These are phyloP conservation scores for Aristolochia contorta DNA, from an alignment of 164 flowering plant genomes.

Conservation along the genomic window DNA sequence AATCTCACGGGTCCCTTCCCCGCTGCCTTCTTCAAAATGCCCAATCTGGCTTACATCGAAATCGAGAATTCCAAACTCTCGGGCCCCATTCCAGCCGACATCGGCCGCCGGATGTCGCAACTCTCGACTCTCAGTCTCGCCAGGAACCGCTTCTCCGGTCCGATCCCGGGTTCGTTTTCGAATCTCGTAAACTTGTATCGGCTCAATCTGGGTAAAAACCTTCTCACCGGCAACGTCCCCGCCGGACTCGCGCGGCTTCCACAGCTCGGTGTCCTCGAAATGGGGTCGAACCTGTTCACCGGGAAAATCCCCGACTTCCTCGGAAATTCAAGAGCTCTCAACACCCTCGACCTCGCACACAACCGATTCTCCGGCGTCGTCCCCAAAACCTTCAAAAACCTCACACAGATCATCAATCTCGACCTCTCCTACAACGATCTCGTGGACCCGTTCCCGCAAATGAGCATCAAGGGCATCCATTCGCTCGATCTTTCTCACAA, in stretches of 20 bases:
- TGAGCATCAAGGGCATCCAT: constrained; percentile 61
- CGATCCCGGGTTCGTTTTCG: constrained; percentile 50
- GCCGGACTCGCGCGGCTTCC: constrained; percentile 28
- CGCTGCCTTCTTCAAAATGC: constrained; percentile 28
- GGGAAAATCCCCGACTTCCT: constrained; percentile 55
- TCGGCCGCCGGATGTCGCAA: constrained; percentile 31
- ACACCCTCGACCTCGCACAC: constrained; percentile 57
- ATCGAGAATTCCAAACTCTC: constrained; percentile 45
- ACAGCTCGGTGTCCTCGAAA: constrained; percentile 31
- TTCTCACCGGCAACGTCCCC: constrained; percentile 42
- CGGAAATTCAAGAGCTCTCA: constrained; percentile 38
- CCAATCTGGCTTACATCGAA: constrained; percentile 32
- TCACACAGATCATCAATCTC: constrained; percentile 72
- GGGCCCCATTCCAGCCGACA: constrained; percentile 32
- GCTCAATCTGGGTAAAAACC: constrained; percentile 45
- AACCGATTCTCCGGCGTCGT: constrained; percentile 42
- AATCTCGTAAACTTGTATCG: constrained; percentile 30
- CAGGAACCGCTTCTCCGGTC: constrained; percentile 46
- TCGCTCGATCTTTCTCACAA: constrained; percentile 62
- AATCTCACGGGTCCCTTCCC: constrained; percentile 54
- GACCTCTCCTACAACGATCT: constrained; percentile 51
- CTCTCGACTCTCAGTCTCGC: constrained; percentile 29
- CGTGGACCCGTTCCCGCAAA: constrained; percentile 55
- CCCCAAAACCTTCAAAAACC: constrained; percentile 44
- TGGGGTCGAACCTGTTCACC: constrained; percentile 38